phyloP scores from a whole-genome alignment of 1,139 yeast genomes.

The Zygosaccharomyces pseudobailii region DNA sequence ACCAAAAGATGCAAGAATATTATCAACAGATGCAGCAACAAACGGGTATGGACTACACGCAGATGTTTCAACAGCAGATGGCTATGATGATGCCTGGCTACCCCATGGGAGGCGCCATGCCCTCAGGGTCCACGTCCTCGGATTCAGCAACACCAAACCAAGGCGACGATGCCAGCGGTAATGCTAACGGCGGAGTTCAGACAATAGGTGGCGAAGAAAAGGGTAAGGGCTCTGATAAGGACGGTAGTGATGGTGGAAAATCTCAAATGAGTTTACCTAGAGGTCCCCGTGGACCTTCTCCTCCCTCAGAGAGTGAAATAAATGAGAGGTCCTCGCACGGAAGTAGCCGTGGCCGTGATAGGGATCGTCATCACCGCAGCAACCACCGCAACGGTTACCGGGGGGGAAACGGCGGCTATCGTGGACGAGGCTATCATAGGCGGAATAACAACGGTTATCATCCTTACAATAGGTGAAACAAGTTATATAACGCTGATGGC shows the following conservation, averaged over 20 bases:
- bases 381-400: constrained; percentile 16
- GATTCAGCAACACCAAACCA: constrained; percentile 26
- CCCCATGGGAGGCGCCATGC: constrained; percentile 40
- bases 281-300: constrained; percentile 34
- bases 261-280: constrained; percentile 34
- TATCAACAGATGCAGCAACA: constrained; percentile 57
- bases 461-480: constrained; percentile 26
- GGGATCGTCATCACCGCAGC: constrained; percentile 18
- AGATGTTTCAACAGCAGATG: constrained; percentile 41
- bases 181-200: constrained; percentile 23
- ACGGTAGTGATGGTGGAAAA: constrained; percentile 12
- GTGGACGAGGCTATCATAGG: constrained; percentile 26
- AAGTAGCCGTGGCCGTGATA: constrained; percentile 20
- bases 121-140: constrained; percentile 25
- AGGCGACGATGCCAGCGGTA: constrained; percentile 21
- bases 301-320: constrained; percentile 11
- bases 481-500: constrained; percentile 7
- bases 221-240: constrained; percentile 15
- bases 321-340: constrained; percentile 10
- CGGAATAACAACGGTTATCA: constrained; percentile 34
- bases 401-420: constrained; percentile 18
- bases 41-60: constrained; percentile 37
- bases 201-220: constrained; percentile 29
- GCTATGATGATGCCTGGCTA: constrained; percentile 52
- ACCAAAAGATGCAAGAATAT: constrained; percentile 81